Evolutionary conservation across 495 filamentous ascomycete genomes (phyloP).

Genomic region (Hypoxylon lenormandii): DNA sequence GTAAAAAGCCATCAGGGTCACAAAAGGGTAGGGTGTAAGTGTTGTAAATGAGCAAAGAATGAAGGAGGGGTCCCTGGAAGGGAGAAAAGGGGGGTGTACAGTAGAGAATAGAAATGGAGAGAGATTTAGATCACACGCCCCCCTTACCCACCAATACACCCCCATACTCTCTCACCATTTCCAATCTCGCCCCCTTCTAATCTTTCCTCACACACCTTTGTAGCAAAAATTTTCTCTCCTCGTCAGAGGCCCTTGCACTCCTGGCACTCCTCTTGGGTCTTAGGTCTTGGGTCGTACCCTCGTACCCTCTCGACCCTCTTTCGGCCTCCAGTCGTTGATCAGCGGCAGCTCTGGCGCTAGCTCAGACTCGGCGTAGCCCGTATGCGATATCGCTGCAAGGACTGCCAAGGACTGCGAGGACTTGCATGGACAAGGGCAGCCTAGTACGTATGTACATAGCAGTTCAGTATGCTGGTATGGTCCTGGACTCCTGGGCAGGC

Average conservation of each 20-base stretch:
- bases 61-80: conserved; percentile 33
- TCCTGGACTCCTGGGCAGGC: no score
- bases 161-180: conserved; percentile 22
- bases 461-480: no score
- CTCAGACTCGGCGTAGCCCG: conserved; percentile 36
- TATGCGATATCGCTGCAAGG: conserved; percentile 40
- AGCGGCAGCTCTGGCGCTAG: conserved; percentile 41
- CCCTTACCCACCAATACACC: conserved; percentile 19
- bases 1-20: conserved; percentile 30
- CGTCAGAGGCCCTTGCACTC: conserved; percentile 37
- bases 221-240: conserved; percentile 38
- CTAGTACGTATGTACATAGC: conserved; percentile 7
- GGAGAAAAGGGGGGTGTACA: conserved; percentile 34
- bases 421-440: background rate
- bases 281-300: background rate
- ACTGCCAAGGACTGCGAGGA: conserved; percentile 16
- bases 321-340: conserved; percentile 39
- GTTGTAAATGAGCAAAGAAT: conserved; percentile 18
- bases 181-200: conserved; percentile 32
- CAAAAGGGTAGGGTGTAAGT: conserved; percentile 4
- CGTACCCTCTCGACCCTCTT: conserved; percentile 24
- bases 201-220: conserved; percentile 42
- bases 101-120: conserved; percentile 30
- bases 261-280: no score
- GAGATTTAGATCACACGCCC: conserved; percentile 43